phyloP scores from a whole-genome alignment of 2,329 filamentous ascomycete species.

The Mollisiaceae sp. region DNA sequence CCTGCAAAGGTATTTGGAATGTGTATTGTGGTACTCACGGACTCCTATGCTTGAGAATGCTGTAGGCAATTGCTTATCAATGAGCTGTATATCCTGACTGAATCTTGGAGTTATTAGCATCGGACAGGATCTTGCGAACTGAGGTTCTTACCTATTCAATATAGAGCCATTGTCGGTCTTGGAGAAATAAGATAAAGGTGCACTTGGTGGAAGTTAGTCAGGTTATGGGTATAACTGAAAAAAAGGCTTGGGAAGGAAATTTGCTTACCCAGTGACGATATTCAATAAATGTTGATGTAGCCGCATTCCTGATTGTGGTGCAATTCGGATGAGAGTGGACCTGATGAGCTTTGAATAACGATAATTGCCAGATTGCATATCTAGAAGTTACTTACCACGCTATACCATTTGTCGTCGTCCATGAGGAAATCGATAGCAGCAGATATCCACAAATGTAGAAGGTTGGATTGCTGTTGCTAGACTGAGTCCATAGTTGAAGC shows the following conservation, averaged over 20 bases:
- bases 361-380: not conserved
- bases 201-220: slow-evolving; percentile 32
- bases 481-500: slow-evolving; percentile 42
- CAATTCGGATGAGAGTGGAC: slow-evolving; percentile 43
- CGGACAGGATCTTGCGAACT: not conserved
- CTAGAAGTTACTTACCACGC: slow-evolving; percentile 43
- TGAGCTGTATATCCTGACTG: slow-evolving; percentile 35
- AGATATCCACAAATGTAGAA: slow-evolving; percentile 43
- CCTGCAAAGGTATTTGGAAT: slow-evolving; percentile 36
- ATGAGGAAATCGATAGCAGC: slow-evolving; percentile 44
- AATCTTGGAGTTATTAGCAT: slow-evolving; percentile 27
- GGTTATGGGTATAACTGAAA: not conserved
- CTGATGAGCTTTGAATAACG: slow-evolving; percentile 34
- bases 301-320: slow-evolving; percentile 45
- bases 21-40: slow-evolving; percentile 14
- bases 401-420: slow-evolving; percentile 44
- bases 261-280: slow-evolving; percentile 39
- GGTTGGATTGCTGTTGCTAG: not conserved
- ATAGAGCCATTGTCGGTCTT: slow-evolving; percentile 28
- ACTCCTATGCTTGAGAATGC: slow-evolving; percentile 5
- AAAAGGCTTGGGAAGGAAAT: not conserved
- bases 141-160: slow-evolving; percentile 38
- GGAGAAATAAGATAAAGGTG: slow-evolving; percentile 42
- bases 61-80: slow-evolving; percentile 37
- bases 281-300: slow-evolving; percentile 44